These are phyloP conservation scores for Paxillus involutus DNA, from an alignment of 768 basidiomycete species.

Conservation along the genomic window DNA sequence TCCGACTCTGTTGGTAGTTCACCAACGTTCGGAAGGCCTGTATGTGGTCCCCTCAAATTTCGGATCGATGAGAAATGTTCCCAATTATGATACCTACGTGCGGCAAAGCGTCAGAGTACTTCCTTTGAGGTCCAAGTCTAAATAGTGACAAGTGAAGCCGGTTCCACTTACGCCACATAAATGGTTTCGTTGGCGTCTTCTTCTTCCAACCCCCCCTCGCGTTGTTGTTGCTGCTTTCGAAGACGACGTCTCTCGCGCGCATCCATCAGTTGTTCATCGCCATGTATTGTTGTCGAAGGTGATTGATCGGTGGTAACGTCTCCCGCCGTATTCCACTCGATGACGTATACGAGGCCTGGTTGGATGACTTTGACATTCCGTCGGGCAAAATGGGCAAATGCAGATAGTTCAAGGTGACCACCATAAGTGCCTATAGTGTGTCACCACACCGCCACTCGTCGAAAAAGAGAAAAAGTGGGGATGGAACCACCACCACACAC, in stretches of 20 bases:
- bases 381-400: conserved; percentile 79
- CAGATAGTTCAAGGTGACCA: conserved; percentile 91
- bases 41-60: conserved; percentile 80
- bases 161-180: conserved; percentile 77
- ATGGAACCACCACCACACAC: conserved; percentile 36
- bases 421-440: conserved; percentile 73
- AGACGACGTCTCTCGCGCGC: conserved; percentile 46
- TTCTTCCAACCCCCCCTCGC: conserved; percentile 18
- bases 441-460: conserved; percentile 9
- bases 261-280: conserved; percentile 25
- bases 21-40: conserved; percentile 63
- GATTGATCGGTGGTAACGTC: conserved; percentile 34
- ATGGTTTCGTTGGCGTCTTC: conserved; percentile 44
- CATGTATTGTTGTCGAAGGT: conserved; percentile 26
- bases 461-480: conserved; percentile 10
- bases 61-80: conserved; percentile 95
- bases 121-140: neutral
- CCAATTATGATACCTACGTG: conserved; percentile 82
- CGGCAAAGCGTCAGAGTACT: conserved; percentile 9
- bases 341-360: conserved; percentile 88
- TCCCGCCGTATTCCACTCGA: conserved; percentile 72
- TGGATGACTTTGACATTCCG: conserved; percentile 91
- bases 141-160: conserved; percentile 3
- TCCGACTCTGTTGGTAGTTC: conserved; percentile 45
- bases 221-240: conserved; percentile 37